Conservation (phyloP, 352 stramenopile species). For the Phytophthora rubi region DNA sequence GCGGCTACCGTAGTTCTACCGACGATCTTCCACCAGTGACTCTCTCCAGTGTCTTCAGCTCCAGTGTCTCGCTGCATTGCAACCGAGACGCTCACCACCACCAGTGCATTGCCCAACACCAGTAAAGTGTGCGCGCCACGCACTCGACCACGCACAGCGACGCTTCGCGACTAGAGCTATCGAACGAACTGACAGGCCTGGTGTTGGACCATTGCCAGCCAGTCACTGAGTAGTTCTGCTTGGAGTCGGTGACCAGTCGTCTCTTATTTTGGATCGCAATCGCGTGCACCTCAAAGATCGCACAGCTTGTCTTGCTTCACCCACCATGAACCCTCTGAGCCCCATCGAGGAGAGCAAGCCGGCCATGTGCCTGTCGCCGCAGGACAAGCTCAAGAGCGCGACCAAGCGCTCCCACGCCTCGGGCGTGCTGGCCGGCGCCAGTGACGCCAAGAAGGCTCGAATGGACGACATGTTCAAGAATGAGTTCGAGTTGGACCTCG, state of each 20-base stretch:
- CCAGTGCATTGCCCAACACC: conserved; percentile 12
- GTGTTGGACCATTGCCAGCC: conserved; percentile 28
- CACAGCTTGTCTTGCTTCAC: conserved; percentile 1
- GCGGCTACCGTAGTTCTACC: conserved; percentile 24
- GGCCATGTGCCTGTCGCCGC: conserved; percentile 69
- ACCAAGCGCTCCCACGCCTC: conserved; percentile 48
- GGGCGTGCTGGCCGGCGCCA: conserved; percentile 10
- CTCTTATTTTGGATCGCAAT: conserved; percentile 16
- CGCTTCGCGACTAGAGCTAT: conserved; percentile 26
- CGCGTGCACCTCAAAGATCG: conserved; percentile 28
- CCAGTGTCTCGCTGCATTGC: conserved; percentile 16
- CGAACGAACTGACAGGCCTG: conserved; percentile 13
- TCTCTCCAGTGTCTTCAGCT: conserved; percentile 1
- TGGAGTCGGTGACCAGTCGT: conserved; percentile 18
- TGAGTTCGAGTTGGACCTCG: too few relatives aligned
- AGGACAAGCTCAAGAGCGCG: conserved; percentile 66
- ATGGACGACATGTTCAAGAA: too few relatives aligned
- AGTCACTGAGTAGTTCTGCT: conserved; percentile 7
- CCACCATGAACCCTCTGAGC: conserved; percentile 33
- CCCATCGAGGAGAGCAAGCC: conserved; percentile 55
- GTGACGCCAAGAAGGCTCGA: too few relatives aligned
- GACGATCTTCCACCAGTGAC: conserved; percentile 18
- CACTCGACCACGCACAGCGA: conserved; percentile 12
- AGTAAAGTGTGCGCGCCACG: conserved; percentile 12
- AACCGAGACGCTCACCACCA: conserved; percentile 7